Conservation (phyloP, 768 basidiomycete genomes). For the Tricholoma flavovirens region DNA sequence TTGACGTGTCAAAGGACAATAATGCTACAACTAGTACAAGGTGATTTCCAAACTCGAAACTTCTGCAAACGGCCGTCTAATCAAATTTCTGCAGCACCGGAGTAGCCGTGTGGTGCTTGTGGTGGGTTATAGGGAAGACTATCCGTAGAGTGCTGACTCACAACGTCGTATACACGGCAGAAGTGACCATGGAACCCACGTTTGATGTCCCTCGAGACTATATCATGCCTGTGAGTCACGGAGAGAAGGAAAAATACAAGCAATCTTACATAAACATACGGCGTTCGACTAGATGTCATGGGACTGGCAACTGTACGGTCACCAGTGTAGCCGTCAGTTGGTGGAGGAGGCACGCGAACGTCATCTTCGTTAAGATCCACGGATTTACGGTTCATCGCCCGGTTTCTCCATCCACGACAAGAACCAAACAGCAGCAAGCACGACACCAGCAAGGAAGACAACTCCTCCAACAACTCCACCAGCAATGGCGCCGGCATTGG, state of each 20-base stretch:
- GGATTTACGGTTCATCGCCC: neutral
- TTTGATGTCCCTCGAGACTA: slow-evolving; percentile 15
- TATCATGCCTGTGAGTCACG: neutral
- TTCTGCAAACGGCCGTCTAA: neutral
- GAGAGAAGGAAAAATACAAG: neutral
- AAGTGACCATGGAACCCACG: slow-evolving; percentile 20
- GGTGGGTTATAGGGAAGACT: slow-evolving; percentile 18
- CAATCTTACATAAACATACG: slow-evolving; percentile 6
- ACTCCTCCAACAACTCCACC: slow-evolving; percentile 56
- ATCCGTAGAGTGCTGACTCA: slow-evolving; percentile 25
- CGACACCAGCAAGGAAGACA: slow-evolving; percentile 34
- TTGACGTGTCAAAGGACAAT: too few species aligned
- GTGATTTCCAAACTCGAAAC: too few species aligned
- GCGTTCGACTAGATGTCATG: slow-evolving; percentile 6
- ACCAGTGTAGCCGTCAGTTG: neutral
- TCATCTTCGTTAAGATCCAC: slow-evolving; percentile 15
- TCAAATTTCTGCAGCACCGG: slow-evolving; percentile 29
- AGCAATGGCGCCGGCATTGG: slow-evolving; percentile 52
- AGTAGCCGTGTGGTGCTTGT: slow-evolving; percentile 21
- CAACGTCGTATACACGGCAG: slow-evolving; percentile 26
- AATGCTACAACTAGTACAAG: too few species aligned
- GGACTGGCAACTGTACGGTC: slow-evolving; percentile 4
- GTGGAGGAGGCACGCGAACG: slow-evolving; percentile 7
- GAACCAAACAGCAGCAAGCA: slow-evolving; percentile 35
- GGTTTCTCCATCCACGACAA: slow-evolving; percentile 8